Percentiles rank a stretch among this genome's conserved stretches.
Evolutionary conservation across 31 red algal species (phyloP).

Genomic region (Pterothamnion heteromorphum): DNA sequence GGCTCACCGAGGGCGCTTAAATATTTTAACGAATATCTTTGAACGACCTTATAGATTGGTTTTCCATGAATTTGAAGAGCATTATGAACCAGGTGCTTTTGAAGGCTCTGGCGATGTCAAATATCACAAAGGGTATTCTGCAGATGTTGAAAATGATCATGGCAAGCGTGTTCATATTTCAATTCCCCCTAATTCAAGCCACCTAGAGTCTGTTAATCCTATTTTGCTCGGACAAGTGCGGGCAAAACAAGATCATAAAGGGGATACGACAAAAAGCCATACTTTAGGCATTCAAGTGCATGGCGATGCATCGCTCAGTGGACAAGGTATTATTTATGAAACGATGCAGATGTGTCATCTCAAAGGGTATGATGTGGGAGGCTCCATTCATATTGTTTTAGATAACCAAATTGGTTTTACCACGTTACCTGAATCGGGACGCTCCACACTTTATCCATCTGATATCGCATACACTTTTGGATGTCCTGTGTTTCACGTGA

Average conservation of each 20-base stretch:
- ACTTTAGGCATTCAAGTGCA: conserved; percentile 93
- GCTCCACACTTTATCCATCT: conserved; percentile 93
- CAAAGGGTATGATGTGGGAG: conserved; percentile 84
- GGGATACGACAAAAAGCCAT: conserved; percentile 71
- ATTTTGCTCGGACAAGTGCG: conserved; percentile 94
- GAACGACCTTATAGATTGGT: conserved; percentile 84
- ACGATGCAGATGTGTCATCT: conserved; percentile 89
- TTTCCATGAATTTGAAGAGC: conserved; percentile 91
- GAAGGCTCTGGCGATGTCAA: conserved; percentile 96
- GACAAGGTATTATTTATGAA: conserved; percentile 97
- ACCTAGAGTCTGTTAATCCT: conserved; percentile 97
- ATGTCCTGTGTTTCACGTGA: conserved; percentile 99
- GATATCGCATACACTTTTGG: conserved; percentile 96
- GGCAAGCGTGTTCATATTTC: conserved; percentile 84
- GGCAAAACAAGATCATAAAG: conserved; percentile 94
- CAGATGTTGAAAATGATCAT: conserved; percentile 57
- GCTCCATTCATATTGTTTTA: conserved; percentile 94
- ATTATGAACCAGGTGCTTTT: conserved; percentile 85
- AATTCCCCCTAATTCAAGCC: conserved; percentile 92
- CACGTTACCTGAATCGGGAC: conserved; percentile 80
- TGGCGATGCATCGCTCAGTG: conserved; percentile 97
- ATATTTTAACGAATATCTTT: conserved; percentile 91
- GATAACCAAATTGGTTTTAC: conserved; percentile 99
- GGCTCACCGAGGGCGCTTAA: conserved; percentile 95
- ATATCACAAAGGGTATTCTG: conserved; percentile 93